A percentile compares a stretch with the other conserved stretches of the same genome.
These are phyloP conservation scores for Diaporthe vaccinii DNA, from an alignment of 2,329 filamentous ascomycete species.

Conservation along the genomic window DNA sequence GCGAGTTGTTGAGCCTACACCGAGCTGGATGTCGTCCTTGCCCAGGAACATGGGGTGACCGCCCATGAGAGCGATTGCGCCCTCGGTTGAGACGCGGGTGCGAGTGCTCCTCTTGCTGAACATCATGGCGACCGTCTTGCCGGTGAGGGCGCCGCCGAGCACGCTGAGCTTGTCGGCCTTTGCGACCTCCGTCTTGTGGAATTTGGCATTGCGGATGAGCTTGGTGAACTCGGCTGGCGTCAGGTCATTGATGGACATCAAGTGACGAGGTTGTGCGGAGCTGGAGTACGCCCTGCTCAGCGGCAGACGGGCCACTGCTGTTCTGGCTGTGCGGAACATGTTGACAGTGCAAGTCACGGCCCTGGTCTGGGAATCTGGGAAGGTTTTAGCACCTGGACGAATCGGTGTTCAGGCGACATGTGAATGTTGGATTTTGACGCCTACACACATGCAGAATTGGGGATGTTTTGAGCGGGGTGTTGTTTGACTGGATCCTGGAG, in stretches of 20 bases:
- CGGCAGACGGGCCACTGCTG: constrained; percentile 47
- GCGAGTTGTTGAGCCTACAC: constrained; percentile 66
- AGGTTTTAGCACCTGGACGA: background rate
- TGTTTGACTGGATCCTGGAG: background rate
- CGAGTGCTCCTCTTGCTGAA: constrained; percentile 97
- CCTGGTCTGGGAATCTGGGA: background rate
- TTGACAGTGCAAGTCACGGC: background rate
- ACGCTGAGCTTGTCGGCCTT: constrained; percentile 70
- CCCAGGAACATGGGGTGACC: constrained; percentile 97
- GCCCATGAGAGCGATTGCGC: constrained; percentile 87
- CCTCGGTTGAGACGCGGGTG: constrained; percentile 93
- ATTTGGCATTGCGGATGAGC: constrained; percentile 85
- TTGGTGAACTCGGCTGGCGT: constrained; percentile 82
- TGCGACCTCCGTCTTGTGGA: constrained; percentile 84
- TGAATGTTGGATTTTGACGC: background rate
- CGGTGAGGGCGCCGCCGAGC: constrained; percentile 74
- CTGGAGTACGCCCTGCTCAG: constrained; percentile 59
- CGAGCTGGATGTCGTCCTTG: constrained; percentile 95
- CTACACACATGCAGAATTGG: constrained; percentile 2
- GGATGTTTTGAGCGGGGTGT: background rate
- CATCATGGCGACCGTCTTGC: constrained; percentile 92
- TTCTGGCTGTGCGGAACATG: constrained; percentile 46
- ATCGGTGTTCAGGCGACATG: background rate
- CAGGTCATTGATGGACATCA: constrained; percentile 92
- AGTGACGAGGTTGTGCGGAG: constrained; percentile 75